These are phyloP conservation scores for Leucocoprinus birnbaumii DNA, from an alignment of 768 basidiomycete genomes.

Conservation along the genomic window DNA sequence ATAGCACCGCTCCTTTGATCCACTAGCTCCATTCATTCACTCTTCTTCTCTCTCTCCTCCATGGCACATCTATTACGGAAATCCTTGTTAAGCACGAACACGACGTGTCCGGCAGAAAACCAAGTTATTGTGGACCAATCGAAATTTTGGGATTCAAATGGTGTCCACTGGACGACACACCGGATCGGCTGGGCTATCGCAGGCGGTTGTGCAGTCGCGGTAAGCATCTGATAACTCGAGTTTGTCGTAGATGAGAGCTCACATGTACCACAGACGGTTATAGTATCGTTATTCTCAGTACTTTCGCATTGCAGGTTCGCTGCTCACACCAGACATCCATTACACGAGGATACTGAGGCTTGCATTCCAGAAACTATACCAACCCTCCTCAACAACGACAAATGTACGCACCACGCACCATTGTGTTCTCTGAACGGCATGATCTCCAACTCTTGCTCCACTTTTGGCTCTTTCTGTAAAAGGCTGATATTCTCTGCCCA, in stretches of 20 bases:
- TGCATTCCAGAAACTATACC: conserved; percentile 57
- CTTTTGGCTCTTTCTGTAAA: too few species aligned
- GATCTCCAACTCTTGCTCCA: background rate
- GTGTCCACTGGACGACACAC: conserved; percentile 57
- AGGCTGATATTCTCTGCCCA: too few species aligned
- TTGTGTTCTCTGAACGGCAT: background rate
- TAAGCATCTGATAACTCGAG: conserved; percentile 21
- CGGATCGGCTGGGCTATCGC: conserved; percentile 75
- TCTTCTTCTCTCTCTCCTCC: background rate
- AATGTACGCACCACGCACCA: conserved; percentile 46
- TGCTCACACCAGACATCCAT: background rate
- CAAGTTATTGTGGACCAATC: conserved; percentile 50
- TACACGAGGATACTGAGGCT: background rate
- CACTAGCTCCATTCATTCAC: background rate
- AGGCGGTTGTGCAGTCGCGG: conserved; percentile 55
- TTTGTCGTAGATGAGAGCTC: background rate
- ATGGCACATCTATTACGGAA: background rate
- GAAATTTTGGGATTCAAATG: conserved; percentile 55
- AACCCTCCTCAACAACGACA: conserved; percentile 75
- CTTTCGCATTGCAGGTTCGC: conserved; percentile 63
- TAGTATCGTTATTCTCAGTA: conserved; percentile 57
- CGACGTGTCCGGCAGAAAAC: conserved; percentile 40
- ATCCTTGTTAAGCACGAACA: conserved; percentile 1
- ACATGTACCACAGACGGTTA: conserved; percentile 43
- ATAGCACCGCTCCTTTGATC: too few species aligned